phyloP scores from a whole-genome alignment of 495 filamentous ascomycete species.

The Podospora australis region DNA sequence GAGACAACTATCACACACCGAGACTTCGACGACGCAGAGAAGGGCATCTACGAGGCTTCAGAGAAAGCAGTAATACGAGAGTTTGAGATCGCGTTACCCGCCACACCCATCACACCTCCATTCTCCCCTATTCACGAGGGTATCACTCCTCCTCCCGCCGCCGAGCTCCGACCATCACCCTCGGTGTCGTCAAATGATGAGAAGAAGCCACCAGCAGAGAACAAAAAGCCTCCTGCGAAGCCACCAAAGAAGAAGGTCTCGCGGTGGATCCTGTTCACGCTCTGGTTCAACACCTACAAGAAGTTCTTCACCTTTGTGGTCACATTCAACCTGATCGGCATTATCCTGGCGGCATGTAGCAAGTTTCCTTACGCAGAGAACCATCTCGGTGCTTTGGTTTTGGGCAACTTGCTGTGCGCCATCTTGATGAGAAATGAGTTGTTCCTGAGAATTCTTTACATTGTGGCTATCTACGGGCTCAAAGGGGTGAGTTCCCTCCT shows the following conservation, averaged over 20 bases:
- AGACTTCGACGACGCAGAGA: constrained; percentile 35
- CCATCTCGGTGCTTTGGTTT: constrained; percentile 37
- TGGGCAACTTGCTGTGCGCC: constrained; percentile 38
- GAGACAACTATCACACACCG: background rate
- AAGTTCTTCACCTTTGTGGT: constrained; percentile 41
- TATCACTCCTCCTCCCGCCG: constrained; percentile 20
- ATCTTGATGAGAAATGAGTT: constrained; percentile 40
- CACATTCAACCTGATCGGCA: constrained; percentile 32
- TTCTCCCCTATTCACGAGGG: constrained; percentile 36
- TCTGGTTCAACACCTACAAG: constrained; percentile 44
- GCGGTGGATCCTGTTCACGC: constrained; percentile 32
- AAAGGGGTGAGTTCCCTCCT: constrained; percentile 26
- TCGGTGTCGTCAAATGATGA: background rate
- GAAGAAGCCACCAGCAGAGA: background rate
- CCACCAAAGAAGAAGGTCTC: constrained; percentile 24
- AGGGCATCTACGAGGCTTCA: constrained; percentile 30
- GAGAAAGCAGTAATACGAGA: constrained; percentile 14
- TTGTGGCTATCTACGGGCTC: constrained; percentile 37
- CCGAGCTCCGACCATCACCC: background rate
- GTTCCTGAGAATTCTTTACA: constrained; percentile 35
- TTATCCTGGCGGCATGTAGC: constrained; percentile 30
- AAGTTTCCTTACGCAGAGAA: constrained; percentile 36
- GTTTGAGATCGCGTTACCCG: constrained; percentile 19
- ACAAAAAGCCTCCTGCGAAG: constrained; percentile 6
- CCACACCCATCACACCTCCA: constrained; percentile 10